Base-by-base conservation (phyloP, 2,329 filamentous ascomycete species). In the Cladosporium cucumerinum region DNA sequence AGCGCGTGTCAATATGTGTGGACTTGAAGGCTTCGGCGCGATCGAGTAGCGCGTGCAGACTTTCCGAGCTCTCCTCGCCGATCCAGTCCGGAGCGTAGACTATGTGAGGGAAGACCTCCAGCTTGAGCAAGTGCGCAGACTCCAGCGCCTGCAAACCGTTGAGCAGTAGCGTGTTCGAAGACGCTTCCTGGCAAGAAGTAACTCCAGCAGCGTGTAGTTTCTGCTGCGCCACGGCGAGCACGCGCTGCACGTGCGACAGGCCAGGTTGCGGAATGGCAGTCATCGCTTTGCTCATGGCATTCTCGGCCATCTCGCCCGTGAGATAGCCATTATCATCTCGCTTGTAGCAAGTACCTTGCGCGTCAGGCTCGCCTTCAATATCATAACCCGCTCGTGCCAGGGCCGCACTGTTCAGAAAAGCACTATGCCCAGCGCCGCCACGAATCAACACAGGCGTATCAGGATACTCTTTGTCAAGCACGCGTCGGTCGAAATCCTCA, bases 111-210 rank as follows among this genome's bases (percentile, higher is more conserved):
- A 68, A 65, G 21, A 76, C 62, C 21, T 76, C 69, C 26, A 75
- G 60, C 16, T 70, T 68, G 23, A 76, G 57, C 0, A 57, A 63
- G n/a, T 69, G 65, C 18, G 72, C 69, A 7, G 51, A 43, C 34
- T 76, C 74, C 30, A 75, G 64, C 57, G 75, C 72, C 3, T 64
- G 63, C 25, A 76, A 32, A 0, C 70, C 74, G 25, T 71, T 65
- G 6, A 77, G 60, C 23, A 72, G 65, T 1, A 71, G 39, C 1
- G 72, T 71, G 32, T 75, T 76, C 1, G 72, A 68, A 7, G 70
- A 70, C 26, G 75, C 74, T 63, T 76, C 75, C 65, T 76, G 75
- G 28, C 69, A 71, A n/a, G 70, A 73, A 1, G 75, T 76, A 7
- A 76, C 72, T 2, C 74, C 75, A 3, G 67, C 71, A 26, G 66